Evolutionary conservation across 805 yeast genomes (phyloP).

Genomic region (Candida oleophila): DNA sequence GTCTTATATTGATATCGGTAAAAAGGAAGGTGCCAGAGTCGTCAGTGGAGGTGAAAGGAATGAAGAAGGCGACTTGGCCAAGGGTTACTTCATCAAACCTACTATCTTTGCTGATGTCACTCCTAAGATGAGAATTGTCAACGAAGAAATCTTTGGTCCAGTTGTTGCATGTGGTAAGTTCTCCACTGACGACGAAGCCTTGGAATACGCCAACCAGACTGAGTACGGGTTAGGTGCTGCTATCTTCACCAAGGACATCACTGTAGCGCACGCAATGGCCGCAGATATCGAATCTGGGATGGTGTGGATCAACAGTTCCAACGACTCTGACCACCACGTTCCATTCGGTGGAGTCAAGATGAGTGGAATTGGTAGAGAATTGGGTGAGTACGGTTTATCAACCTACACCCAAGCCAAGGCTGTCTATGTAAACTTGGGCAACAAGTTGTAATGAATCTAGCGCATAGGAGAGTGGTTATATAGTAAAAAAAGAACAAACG

Average conservation of each 20-base stretch:
- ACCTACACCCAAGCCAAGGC: constrained; percentile 76
- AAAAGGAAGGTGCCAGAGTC: constrained; percentile 43
- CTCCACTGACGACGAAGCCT: constrained; percentile 63
- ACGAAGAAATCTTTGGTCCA: constrained; percentile 88
- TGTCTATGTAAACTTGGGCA: constrained; percentile 67
- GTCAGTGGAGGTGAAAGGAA: constrained; percentile 43
- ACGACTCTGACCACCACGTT: constrained; percentile 40
- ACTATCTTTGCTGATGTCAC: constrained; percentile 73
- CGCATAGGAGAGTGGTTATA: too few relatives aligned
- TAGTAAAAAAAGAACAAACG: too few relatives aligned
- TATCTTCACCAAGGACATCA: constrained; percentile 68
- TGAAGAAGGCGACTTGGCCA: constrained; percentile 34
- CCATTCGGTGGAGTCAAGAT: constrained; percentile 83
- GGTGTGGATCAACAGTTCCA: constrained; percentile 48
- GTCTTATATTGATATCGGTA: constrained; percentile 41
- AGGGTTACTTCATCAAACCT: constrained; percentile 72
- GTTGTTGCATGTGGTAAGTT: constrained; percentile 72
- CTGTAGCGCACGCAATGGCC: constrained; percentile 64
- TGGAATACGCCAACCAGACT: constrained; percentile 67
- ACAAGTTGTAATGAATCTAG: constrained; percentile 28
- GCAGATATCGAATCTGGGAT: constrained; percentile 45
- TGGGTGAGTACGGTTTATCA: constrained; percentile 71
- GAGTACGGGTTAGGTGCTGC: constrained; percentile 83
- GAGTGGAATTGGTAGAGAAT: constrained; percentile 80
- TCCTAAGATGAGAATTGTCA: constrained; percentile 62